phyloP scores from a whole-genome alignment of 768 basidiomycete genomes.

The Collybiopsis confluens region DNA sequence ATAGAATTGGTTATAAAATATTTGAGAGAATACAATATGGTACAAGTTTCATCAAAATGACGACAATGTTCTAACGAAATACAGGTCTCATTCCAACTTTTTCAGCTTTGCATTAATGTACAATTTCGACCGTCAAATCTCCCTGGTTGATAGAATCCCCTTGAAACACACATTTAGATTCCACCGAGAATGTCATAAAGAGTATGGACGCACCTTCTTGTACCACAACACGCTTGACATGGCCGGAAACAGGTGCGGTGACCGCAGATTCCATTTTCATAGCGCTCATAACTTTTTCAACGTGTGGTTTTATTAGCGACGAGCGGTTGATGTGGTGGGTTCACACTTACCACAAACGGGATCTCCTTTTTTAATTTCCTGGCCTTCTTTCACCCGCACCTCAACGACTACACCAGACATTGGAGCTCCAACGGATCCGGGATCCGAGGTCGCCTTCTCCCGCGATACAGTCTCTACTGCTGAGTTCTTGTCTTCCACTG shows the following conservation, averaged over 20 bases:
- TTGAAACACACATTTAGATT: slow-evolving; percentile 20
- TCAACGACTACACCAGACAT: slow-evolving; percentile 99
- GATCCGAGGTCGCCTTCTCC: slow-evolving; percentile 91
- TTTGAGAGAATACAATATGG: too few relatives aligned
- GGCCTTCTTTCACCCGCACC: slow-evolving; percentile 95
- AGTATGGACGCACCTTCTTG: slow-evolving; percentile 60
- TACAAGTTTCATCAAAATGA: too few relatives aligned
- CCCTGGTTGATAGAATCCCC: slow-evolving; percentile 95
- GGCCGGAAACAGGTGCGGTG: slow-evolving; percentile 94
- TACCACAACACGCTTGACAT: slow-evolving; percentile 90
- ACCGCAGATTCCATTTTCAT: slow-evolving; percentile 99
- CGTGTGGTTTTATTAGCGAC: slow-evolving; percentile 13
- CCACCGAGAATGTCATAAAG: too few relatives aligned
- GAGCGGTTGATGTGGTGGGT: slow-evolving; percentile 7
- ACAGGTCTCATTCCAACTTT: too few relatives aligned
- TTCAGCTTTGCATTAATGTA: slow-evolving; percentile 38
- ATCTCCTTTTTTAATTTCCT: slow-evolving; percentile 98
- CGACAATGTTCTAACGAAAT: too few relatives aligned
- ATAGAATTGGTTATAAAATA: too few relatives aligned
- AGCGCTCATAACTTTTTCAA: slow-evolving; percentile 82
- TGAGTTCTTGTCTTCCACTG: slow-evolving; percentile 95
- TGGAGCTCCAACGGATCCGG: slow-evolving; percentile 95
- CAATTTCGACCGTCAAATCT: slow-evolving; percentile 87
- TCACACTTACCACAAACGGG: slow-evolving; percentile 76
- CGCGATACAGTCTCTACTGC: slow-evolving; percentile 93